A percentile compares a stretch with the other conserved stretches of the same genome.
Conservation (phyloP, 2,329 filamentous ascomycete genomes). For the Colletotrichum musicola region DNA sequence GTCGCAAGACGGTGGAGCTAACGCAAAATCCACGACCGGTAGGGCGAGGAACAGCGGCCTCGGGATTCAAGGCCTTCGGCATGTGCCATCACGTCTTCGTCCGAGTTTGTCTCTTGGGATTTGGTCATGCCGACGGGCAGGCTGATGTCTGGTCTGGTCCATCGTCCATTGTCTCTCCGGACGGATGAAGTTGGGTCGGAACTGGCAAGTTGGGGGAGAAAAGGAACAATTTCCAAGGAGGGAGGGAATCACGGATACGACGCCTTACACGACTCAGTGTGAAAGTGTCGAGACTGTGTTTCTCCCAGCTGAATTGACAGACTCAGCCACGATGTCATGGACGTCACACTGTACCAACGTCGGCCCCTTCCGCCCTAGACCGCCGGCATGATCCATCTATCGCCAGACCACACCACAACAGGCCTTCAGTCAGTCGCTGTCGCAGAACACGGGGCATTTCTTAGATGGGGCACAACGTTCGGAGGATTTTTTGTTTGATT, state of each 20-base stretch:
- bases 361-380: neutral
- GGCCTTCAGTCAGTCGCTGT: slow-evolving; percentile 13
- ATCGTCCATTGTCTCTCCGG: neutral
- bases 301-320: neutral
- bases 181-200: neutral
- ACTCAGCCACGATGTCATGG: neutral
- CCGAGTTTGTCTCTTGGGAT: neutral
- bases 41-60: neutral
- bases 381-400: neutral
- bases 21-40: neutral
- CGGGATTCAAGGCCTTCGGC: neutral
- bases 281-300: neutral
- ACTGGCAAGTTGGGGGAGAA: too few species aligned
- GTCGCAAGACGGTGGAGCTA: slow-evolving; percentile 32
- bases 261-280: too few species aligned
- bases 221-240: neutral
- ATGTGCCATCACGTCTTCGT: neutral
- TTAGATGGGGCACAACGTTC: slow-evolving; percentile 13
- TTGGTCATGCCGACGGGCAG: neutral
- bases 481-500: slow-evolving; percentile 6
- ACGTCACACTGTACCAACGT: neutral
- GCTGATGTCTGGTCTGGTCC: neutral
- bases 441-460: neutral
- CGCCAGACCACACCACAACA: neutral
- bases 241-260: neutral